phyloP scores from a whole-genome alignment of 148 eudicot species.

The Salicornia ramosissima region DNA sequence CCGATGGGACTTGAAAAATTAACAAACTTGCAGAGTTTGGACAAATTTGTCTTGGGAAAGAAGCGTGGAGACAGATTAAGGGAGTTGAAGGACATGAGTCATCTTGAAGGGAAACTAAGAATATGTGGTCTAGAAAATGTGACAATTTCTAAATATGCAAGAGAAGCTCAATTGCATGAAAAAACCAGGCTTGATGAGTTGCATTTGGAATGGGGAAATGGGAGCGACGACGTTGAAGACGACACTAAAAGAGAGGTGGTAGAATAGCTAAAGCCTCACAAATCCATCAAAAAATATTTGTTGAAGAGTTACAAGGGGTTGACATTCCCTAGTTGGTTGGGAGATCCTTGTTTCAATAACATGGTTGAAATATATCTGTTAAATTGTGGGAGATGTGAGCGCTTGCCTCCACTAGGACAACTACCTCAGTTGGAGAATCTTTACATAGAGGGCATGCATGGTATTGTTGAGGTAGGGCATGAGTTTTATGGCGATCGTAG shows the following conservation, averaged over 20 bases:
- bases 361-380: neutral
- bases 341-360: neutral
- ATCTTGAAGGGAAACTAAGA: neutral
- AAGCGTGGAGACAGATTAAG: neutral
- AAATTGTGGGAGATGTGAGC: neutral
- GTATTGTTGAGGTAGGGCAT: neutral
- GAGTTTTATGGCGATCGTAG: neutral
- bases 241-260: neutral
- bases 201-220: neutral
- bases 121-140: neutral
- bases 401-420: neutral
- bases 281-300: neutral
- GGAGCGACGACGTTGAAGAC: neutral
- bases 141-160: neutral
- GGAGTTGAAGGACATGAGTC: slow-evolving; percentile 5
- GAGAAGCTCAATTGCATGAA: slow-evolving; percentile 9
- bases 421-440: slow-evolving; percentile 1
- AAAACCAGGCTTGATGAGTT: neutral
- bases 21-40: slow-evolving; percentile 3
- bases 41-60: neutral
- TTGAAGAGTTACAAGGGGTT: neutral
- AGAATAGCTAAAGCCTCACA: slow-evolving; percentile 3
- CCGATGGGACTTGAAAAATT: neutral
- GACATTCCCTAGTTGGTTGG: slow-evolving; percentile 4
- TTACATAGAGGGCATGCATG: neutral